These are phyloP conservation scores for Epichloe bromicola DNA, from an alignment of 2,329 filamentous ascomycete species.

Conservation along the genomic window DNA sequence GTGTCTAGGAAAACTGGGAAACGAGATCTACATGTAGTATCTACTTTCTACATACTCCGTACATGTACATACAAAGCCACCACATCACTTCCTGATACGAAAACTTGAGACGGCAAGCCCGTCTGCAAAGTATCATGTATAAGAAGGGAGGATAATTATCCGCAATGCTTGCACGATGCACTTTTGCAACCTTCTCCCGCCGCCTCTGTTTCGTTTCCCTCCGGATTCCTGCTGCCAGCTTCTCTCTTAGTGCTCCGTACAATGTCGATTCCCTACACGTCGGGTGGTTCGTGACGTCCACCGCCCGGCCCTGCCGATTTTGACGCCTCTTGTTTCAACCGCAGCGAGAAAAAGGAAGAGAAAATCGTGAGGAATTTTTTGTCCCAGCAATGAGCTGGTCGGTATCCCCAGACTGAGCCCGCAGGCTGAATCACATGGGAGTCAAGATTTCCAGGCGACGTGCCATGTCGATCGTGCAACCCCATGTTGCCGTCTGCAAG, in stretches of 20 bases:
- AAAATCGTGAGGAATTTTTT: too few species aligned
- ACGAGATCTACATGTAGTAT: too few species aligned
- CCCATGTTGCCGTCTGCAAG: background rate
- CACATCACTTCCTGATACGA: slow-evolving; percentile 1
- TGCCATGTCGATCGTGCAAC: background rate
- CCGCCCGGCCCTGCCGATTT: background rate
- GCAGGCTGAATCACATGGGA: too few species aligned
- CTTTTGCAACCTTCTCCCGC: too few species aligned
- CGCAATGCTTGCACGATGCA: background rate
- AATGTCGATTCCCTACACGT: background rate
- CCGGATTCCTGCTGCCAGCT: too few species aligned
- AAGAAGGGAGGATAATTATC: too few species aligned
- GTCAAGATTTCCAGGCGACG: too few species aligned
- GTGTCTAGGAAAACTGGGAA: background rate
- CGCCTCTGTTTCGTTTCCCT: too few species aligned
- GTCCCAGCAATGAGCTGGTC: too few species aligned
- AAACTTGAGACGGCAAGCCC: background rate
- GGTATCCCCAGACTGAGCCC: background rate
- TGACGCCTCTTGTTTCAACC: background rate
- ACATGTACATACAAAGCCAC: background rate
- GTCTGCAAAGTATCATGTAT: background rate
- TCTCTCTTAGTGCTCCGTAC: too few species aligned
- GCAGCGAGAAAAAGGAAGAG: background rate
- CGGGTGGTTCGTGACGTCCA: background rate
- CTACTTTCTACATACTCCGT: too few species aligned